A percentile compares a stretch with the other conserved stretches of the same genome.
Evolutionary conservation across 495 filamentous ascomycete species (phyloP).

Genomic region (Hyaloscypha variabilis): DNA sequence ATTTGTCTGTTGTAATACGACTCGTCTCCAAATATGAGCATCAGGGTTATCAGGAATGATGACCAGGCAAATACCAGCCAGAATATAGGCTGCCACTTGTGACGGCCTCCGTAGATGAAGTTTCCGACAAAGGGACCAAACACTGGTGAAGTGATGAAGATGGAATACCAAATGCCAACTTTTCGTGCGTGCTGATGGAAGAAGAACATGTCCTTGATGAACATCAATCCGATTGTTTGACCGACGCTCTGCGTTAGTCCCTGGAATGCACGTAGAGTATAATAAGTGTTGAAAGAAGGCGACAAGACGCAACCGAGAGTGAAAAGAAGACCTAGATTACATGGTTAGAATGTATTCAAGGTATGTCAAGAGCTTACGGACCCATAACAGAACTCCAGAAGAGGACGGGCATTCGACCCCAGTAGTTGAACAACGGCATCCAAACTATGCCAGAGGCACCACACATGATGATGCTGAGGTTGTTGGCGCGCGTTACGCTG

Average conservation of each 20-base stretch:
- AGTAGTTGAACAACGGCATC: slow-evolving; percentile 7
- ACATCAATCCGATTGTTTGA: slow-evolving; percentile 42
- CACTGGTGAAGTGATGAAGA: slow-evolving; percentile 45
- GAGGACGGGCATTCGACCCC: slow-evolving; percentile 7
- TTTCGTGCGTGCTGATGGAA: slow-evolving; percentile 50
- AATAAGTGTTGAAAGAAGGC: slow-evolving; percentile 3
- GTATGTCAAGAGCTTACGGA: slow-evolving; percentile 1
- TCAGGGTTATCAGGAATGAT: slow-evolving; percentile 54
- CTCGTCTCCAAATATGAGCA: slow-evolving; percentile 79
- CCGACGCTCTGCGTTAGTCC: background rate
- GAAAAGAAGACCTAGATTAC: slow-evolving; percentile 1
- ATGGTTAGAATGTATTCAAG: slow-evolving; percentile 3
- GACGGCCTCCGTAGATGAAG: slow-evolving; percentile 69
- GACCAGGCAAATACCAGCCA: slow-evolving; percentile 70
- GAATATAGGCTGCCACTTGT: slow-evolving; percentile 73
- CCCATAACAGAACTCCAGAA: slow-evolving; percentile 18
- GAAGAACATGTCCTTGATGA: slow-evolving; percentile 60
- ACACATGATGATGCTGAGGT: slow-evolving; percentile 11
- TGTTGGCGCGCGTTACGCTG: background rate
- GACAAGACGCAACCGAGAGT: slow-evolving; percentile 9
- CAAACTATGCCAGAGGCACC: slow-evolving; percentile 9
- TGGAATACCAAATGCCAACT: slow-evolving; percentile 51
- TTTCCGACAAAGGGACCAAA: slow-evolving; percentile 67
- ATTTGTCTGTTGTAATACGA: slow-evolving; percentile 69
- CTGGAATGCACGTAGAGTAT: background rate